phyloP scores from a whole-genome alignment of 148 eudicot species.

The Silene conica region DNA sequence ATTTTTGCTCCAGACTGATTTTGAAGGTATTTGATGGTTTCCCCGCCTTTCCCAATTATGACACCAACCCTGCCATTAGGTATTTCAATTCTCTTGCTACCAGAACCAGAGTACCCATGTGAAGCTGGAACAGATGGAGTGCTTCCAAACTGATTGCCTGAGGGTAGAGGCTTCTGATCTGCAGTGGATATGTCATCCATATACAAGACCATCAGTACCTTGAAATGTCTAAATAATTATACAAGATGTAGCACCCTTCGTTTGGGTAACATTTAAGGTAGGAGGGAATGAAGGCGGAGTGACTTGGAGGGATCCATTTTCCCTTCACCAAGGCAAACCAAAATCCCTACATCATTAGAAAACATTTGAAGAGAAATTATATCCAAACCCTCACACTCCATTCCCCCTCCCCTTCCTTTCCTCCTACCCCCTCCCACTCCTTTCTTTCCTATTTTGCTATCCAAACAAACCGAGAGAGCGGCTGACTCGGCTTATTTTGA shows the following conservation, averaged over 20 bases:
- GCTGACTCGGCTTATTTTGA: too few relatives aligned
- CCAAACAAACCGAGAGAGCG: too few relatives aligned
- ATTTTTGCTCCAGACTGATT: conserved; percentile 91
- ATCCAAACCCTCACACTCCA: too few relatives aligned
- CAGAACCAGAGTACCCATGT: conserved; percentile 51
- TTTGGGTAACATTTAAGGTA: too few relatives aligned
- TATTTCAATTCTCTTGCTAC: conserved; percentile 71
- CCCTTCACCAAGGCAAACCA: too few relatives aligned
- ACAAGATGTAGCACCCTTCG: neutral
- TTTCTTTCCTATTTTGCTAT: too few relatives aligned
- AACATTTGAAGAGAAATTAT: too few relatives aligned
- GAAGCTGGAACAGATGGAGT: conserved; percentile 32
- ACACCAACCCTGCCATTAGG: conserved; percentile 97
- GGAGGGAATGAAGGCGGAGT: too few relatives aligned
- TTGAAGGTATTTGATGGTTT: conserved; percentile 89
- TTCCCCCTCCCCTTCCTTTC: too few relatives aligned
- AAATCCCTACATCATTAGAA: too few relatives aligned
- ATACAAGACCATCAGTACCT: neutral
- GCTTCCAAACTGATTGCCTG: conserved; percentile 31
- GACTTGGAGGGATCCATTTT: too few relatives aligned
- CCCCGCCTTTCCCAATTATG: conserved; percentile 92
- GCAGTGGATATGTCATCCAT: conserved; percentile 13
- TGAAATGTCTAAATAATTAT: neutral
- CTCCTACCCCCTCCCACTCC: too few relatives aligned
- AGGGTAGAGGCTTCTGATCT: conserved; percentile 55